Evolutionary conservation across 352 stramenopile genomes (phyloP).

Genomic region (Sclerospora graminicola): DNA sequence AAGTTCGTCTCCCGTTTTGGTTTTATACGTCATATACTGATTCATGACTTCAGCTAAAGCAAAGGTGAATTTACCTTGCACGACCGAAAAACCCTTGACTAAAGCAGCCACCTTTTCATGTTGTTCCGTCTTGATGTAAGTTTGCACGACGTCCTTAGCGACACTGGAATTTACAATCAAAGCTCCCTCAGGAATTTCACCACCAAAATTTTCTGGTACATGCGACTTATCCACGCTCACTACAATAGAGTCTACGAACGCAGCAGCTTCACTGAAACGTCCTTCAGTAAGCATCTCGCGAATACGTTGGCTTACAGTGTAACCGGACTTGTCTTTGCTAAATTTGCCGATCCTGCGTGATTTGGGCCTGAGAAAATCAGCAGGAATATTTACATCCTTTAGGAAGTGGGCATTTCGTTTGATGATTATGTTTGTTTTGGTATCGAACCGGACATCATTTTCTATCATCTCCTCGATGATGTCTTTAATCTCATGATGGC

Average conservation of each 20-base stretch:
- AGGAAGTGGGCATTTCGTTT: conserved; percentile 37
- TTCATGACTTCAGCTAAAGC: conserved; percentile 36
- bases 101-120: conserved; percentile 44
- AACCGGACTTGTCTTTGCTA: conserved; percentile 20
- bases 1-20: conserved; percentile 27
- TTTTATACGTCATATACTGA: conserved; percentile 32
- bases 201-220: conserved; percentile 26
- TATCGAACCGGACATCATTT: conserved; percentile 45
- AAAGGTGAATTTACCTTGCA: conserved; percentile 31
- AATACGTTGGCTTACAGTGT: conserved; percentile 32
- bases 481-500: conserved; percentile 41
- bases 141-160: conserved; percentile 29
- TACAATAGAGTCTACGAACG: conserved; percentile 29
- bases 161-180: conserved; percentile 33
- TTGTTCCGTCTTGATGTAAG: conserved; percentile 39
- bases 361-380: no score
- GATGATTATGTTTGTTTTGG: conserved; percentile 45
- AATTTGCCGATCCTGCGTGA: no score
- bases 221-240: conserved; percentile 28
- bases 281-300: conserved; percentile 34
- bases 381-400: conserved; percentile 29
- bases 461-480: conserved; percentile 56
- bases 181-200: conserved; percentile 11
- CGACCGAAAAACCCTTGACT: conserved; percentile 37
- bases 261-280: conserved; percentile 22